Evolutionary conservation across 345 rosid species (phyloP).

Genomic region (Hibiscus mutabilis): DNA sequence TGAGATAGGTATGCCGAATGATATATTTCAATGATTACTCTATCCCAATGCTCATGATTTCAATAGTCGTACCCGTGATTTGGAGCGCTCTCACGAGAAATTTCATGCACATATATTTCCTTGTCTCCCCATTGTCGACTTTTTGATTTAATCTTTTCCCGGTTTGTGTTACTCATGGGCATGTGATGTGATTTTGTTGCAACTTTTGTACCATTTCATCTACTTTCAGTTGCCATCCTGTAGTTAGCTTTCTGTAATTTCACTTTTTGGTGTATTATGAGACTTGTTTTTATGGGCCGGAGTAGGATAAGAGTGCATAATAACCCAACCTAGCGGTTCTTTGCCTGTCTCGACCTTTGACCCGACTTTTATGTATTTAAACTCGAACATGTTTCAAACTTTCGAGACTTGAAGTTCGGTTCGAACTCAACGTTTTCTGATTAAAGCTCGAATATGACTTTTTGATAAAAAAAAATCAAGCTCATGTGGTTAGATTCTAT

Average conservation of each 20-base stretch:
- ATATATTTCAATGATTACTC: not conserved
- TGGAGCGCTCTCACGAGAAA: not conserved
- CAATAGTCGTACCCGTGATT: not conserved
- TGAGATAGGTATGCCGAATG: not conserved
- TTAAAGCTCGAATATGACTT: no score
- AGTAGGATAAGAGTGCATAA: not conserved
- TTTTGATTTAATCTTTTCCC: not conserved
- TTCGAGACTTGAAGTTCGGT: no score
- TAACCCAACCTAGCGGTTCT: no score
- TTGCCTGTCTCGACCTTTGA: no score
- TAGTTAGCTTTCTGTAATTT: no score
- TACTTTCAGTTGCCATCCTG: no score
- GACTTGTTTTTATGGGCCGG: not conserved
- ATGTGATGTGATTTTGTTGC: not conserved
- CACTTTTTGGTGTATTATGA: not conserved
- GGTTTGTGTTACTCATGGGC: not conserved
- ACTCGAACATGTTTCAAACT: no score
- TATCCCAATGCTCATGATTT: not conserved
- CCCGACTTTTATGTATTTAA: no score
- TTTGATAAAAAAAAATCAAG: no score
- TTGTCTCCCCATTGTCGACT: not conserved
- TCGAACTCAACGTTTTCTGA: no score
- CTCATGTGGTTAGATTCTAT: no score
- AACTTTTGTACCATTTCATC: not conserved
- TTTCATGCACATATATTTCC: not conserved